Percentiles rank a stretch among this genome's conserved stretches.
These are phyloP conservation scores for Solanum commersonii DNA, from an alignment of 257 asterid species.

Conservation along the genomic window DNA sequence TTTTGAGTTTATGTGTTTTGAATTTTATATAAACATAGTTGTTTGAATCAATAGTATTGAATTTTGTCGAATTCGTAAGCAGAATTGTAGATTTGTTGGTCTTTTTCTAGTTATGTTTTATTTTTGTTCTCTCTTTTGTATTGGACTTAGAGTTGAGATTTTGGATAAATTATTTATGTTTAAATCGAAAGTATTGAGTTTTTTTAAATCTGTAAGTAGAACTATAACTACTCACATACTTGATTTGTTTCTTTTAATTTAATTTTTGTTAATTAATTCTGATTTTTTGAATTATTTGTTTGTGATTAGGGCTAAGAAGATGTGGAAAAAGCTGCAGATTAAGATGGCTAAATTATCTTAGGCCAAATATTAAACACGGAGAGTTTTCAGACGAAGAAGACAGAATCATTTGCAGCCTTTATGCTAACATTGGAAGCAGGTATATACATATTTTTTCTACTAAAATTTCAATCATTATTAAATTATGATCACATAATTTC, in stretches of 20 bases:
- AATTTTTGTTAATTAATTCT: background rate
- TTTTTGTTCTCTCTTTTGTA: background rate
- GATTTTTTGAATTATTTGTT: background rate
- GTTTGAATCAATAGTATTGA: background rate
- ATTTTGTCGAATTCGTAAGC: background rate
- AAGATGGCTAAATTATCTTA: constrained; percentile 79
- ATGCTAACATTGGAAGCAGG: constrained; percentile 83
- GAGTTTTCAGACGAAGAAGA: constrained; percentile 72
- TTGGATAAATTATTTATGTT: background rate
- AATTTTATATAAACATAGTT: background rate
- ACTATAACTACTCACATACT: background rate
- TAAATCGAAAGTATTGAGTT: background rate
- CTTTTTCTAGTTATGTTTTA: background rate
- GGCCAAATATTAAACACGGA: constrained; percentile 81
- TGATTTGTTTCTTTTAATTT: background rate
- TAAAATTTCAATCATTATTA: background rate
- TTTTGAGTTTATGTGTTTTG: background rate
- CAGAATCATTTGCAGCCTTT: constrained; percentile 55
- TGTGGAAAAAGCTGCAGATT: constrained; percentile 89
- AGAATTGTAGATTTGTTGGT: background rate
- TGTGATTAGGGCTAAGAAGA: constrained; percentile 49
- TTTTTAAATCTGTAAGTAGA: background rate
- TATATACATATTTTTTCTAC: background rate
- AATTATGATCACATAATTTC: background rate
- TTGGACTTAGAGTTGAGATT: too few relatives aligned